phyloP scores from a whole-genome alignment of 2,329 filamentous ascomycete species.

The Alternaria sp. region DNA sequence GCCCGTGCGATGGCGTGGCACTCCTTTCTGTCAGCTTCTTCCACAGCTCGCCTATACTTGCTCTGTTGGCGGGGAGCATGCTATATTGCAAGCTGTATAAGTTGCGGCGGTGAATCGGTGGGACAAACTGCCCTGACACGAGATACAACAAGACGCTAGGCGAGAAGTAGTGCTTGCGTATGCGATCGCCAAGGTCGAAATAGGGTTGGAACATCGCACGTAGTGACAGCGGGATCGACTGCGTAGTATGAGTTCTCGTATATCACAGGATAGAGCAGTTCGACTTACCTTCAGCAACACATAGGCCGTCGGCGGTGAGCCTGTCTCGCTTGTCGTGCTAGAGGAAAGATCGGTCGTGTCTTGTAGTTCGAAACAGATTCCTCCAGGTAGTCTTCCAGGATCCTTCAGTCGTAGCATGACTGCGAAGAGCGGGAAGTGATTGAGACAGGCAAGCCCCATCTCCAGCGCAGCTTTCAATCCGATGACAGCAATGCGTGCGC shows the following conservation, averaged over 20 bases:
- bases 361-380: conserved; percentile 88
- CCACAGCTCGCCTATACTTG: conserved; percentile 88
- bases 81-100: conserved; percentile 97
- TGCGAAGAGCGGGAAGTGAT: conserved; percentile 97
- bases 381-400: conserved; percentile 83
- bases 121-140: conserved; percentile 88
- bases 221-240: conserved; percentile 84
- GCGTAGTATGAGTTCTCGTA: not conserved
- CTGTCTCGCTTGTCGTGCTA: conserved; percentile 44
- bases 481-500: conserved; percentile 93
- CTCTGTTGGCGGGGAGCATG: conserved; percentile 86
- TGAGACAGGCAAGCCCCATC: conserved; percentile 88
- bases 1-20: not conserved
- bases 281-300: conserved; percentile 78
- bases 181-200: conserved; percentile 89
- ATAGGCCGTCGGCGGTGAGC: conserved; percentile 71
- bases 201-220: conserved; percentile 98
- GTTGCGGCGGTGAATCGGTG: conserved; percentile 91
- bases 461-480: conserved; percentile 89
- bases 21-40: conserved; percentile 57
- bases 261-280: conserved; percentile 1
- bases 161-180: conserved; percentile 93
- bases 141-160: conserved; percentile 87
- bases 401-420: conserved; percentile 96
- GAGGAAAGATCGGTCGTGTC: conserved; percentile 62